Evolutionary conservation across 2,329 filamentous ascomycete species (phyloP).

Genomic region (Zarea fungicola): DNA sequence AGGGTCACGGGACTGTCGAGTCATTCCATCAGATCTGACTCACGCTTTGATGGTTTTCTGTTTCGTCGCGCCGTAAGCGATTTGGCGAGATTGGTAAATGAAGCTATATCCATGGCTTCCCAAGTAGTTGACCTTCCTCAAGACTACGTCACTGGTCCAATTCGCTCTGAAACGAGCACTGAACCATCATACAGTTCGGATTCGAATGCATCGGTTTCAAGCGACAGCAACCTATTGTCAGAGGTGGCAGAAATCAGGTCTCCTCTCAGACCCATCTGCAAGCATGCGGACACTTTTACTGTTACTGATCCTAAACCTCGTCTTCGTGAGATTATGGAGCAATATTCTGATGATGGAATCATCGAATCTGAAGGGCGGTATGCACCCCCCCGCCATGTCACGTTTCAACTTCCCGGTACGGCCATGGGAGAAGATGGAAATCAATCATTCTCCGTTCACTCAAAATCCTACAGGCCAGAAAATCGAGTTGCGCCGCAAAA

Average conservation of each 20-base stretch:
- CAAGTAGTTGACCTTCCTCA: slow-evolving; percentile 32
- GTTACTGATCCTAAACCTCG: slow-evolving; percentile 20
- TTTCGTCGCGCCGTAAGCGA: slow-evolving; percentile 36
- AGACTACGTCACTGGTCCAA: slow-evolving; percentile 6
- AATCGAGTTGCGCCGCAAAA: background rate
- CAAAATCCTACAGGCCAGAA: background rate
- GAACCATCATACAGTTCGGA: background rate
- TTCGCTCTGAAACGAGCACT: background rate
- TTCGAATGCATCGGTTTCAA: background rate
- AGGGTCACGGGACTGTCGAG: slow-evolving; percentile 16
- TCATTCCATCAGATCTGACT: slow-evolving; percentile 19
- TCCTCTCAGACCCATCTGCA: slow-evolving; percentile 16
- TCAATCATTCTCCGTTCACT: slow-evolving; percentile 3
- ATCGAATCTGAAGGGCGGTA: slow-evolving; percentile 9
- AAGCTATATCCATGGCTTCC: slow-evolving; percentile 40
- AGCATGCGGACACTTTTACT: slow-evolving; percentile 24
- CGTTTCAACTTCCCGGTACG: slow-evolving; percentile 11
- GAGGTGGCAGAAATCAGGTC: background rate
- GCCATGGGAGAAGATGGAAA: slow-evolving; percentile 10
- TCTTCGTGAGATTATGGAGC: slow-evolving; percentile 22
- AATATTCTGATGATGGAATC: slow-evolving; percentile 19
- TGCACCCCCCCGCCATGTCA: slow-evolving; percentile 17
- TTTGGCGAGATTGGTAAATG: slow-evolving; percentile 41
- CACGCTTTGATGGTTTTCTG: slow-evolving; percentile 21
- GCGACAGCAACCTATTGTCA: background rate